Percentiles rank a stretch among this genome's conserved stretches.
Evolutionary conservation across 2,329 filamentous ascomycete species (phyloP).

Genomic region (Neofusicoccum parvum): DNA sequence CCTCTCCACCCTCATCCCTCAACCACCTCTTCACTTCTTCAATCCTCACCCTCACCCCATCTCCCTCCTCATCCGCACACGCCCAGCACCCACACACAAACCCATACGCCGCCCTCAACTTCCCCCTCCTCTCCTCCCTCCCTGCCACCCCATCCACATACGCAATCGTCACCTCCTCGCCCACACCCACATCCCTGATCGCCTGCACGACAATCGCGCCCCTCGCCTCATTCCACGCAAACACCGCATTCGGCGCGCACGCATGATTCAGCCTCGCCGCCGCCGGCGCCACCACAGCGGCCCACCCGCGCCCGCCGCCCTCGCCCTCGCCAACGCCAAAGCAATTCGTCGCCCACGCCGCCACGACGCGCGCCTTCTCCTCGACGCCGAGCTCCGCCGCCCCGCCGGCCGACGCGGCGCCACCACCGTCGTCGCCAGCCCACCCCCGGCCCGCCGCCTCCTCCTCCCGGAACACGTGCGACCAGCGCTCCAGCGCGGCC

Average conservation of each 20-base stretch:
- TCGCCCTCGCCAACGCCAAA: neutral
- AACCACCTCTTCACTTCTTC: neutral
- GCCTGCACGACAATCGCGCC: constrained; percentile 37
- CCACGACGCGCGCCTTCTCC: constrained; percentile 1
- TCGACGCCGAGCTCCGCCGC: neutral
- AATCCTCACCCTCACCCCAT: neutral
- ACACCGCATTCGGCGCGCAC: constrained; percentile 33
- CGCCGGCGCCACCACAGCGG: neutral
- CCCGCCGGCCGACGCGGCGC: too few relatives aligned
- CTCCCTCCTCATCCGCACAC: constrained; percentile 27
- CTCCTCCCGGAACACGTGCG: neutral
- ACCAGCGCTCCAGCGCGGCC: neutral
- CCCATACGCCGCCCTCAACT: constrained; percentile 36
- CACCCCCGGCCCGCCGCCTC: neutral
- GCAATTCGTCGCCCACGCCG: neutral
- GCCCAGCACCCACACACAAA: constrained; percentile 42
- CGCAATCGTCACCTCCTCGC: constrained; percentile 41
- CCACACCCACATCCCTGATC: constrained; percentile 35
- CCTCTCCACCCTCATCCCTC: neutral
- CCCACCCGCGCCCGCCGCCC: neutral
- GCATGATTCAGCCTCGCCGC: constrained; percentile 13
- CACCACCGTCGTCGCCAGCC: neutral
- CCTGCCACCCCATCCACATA: constrained; percentile 41
- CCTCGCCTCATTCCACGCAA: constrained; percentile 36
- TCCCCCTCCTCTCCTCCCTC: constrained; percentile 34